phyloP scores from a whole-genome alignment of 2,329 filamentous ascomycete species.

The Cladophialophora carrionii region DNA sequence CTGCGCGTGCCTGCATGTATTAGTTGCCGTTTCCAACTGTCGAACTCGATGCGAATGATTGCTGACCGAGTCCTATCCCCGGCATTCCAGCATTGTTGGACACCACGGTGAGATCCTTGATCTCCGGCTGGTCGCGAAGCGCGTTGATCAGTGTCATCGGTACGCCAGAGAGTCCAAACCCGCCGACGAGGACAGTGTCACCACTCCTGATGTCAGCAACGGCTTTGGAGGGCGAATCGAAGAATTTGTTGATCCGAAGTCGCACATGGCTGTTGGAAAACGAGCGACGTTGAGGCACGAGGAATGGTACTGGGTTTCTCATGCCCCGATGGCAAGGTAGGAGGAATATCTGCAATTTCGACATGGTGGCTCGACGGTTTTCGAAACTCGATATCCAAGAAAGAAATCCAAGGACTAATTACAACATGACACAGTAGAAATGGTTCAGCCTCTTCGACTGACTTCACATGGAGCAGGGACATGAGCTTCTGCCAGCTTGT shows the following conservation, averaged over 20 bases:
- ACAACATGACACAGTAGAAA: neutral
- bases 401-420: neutral
- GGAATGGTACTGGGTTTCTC: neutral
- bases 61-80: neutral
- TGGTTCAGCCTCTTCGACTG: neutral
- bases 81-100: neutral
- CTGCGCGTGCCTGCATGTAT: neutral
- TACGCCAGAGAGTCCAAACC: neutral
- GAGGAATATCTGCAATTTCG: neutral
- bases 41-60: neutral
- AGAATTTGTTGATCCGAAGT: neutral
- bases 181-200: neutral
- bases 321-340: neutral
- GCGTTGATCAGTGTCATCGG: neutral
- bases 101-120: neutral
- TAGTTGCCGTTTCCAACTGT: neutral
- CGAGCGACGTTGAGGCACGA: neutral
- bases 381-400: neutral
- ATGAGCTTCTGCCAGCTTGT: neutral
- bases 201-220: neutral
- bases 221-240: neutral
- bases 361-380: neutral
- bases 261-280: neutral
- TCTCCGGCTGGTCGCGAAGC: neutral
- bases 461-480: neutral